Evolutionary conservation across 352 stramenopile species (phyloP).

Genomic region (Pythium coloratum): DNA sequence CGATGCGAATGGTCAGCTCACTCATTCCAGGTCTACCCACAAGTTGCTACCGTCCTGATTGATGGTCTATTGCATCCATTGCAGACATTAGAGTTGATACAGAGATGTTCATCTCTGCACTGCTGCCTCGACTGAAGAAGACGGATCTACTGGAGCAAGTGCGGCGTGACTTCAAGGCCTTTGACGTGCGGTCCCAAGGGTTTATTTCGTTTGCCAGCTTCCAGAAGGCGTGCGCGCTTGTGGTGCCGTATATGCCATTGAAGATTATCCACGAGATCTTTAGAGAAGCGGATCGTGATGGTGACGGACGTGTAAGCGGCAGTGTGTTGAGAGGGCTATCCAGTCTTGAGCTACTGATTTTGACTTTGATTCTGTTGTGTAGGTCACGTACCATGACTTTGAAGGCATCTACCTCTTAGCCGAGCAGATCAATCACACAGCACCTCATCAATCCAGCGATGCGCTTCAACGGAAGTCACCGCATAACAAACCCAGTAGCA

Average conservation of each 20-base stretch:
- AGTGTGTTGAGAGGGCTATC: neutral
- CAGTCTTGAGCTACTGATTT: neutral
- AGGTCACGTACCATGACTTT: conserved; percentile 73
- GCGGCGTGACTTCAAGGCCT: conserved; percentile 60
- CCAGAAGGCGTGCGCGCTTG: conserved; percentile 37
- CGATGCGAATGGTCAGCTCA: neutral
- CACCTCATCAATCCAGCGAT: neutral
- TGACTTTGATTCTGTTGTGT: neutral
- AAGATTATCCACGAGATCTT: conserved; percentile 42
- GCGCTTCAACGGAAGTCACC: neutral
- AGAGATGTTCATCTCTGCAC: conserved; percentile 24
- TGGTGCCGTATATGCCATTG: conserved; percentile 40
- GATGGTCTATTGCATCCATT: neutral
- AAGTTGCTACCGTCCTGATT: neutral
- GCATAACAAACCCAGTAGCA: neutral
- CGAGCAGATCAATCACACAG: conserved; percentile 28
- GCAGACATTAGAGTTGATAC: conserved; percentile 28
- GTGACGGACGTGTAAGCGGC: conserved; percentile 46
- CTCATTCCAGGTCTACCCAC: neutral
- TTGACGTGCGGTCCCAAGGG: conserved; percentile 55
- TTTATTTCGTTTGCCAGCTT: conserved; percentile 72
- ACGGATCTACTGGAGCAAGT: conserved; percentile 58
- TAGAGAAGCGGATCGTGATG: conserved; percentile 53
- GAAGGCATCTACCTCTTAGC: conserved; percentile 58
- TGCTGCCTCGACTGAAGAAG: conserved; percentile 40